A percentile compares a stretch with the other conserved stretches of the same genome.
Conservation (phyloP, 202 grass and related monocot species). For the Carex sylvatica region DNA sequence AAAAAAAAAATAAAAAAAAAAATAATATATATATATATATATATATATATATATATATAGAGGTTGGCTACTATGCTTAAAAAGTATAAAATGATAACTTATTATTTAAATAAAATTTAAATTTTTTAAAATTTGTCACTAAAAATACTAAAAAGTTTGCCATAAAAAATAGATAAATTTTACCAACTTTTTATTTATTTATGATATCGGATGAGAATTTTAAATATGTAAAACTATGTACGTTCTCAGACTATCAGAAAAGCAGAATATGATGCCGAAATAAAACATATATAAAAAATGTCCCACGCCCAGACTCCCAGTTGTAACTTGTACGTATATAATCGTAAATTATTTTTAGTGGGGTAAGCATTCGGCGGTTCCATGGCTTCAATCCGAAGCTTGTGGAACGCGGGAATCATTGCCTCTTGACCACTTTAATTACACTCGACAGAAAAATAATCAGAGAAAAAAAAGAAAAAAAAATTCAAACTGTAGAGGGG, state of each 20-base stretch:
- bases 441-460: neutral
- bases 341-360: neutral
- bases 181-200: neutral
- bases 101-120: too few species aligned
- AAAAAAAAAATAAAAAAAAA: too few species aligned
- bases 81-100: too few species aligned
- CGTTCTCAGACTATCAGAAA: too few species aligned
- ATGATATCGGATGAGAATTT: too few species aligned
- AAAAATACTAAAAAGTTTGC: neutral
- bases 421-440: neutral
- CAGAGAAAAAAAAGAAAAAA: neutral
- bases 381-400: constrained; percentile 16
- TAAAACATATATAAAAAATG: neutral
- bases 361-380: neutral
- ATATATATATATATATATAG: too few species aligned
- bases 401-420: constrained; percentile 18
- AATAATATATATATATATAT: too few species aligned
- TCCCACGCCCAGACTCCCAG: neutral
- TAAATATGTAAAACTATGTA: too few species aligned
- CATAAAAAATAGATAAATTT: neutral
- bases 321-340: neutral
- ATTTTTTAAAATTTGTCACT: too few species aligned
- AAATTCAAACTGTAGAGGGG: neutral
- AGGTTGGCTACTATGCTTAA: too few species aligned
- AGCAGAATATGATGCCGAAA: too few species aligned